Base-by-base conservation (phyloP, 169 alveolate species). In the Pseudocohnilembus persalinus region DNA sequence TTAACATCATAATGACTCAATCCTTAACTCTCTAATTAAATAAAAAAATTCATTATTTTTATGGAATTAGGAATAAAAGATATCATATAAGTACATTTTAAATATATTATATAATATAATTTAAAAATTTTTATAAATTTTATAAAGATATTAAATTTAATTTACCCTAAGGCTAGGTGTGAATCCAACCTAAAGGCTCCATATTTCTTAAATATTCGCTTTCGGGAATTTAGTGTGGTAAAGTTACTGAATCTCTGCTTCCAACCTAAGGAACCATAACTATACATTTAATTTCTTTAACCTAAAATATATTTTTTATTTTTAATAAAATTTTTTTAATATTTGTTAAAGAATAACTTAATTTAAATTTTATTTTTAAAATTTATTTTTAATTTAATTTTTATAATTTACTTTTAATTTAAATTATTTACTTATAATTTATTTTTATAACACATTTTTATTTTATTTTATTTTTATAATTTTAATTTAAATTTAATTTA, bases 231-330 rank as follows among this genome's bases (percentile, higher is more conserved):
- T 93, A 94, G 81, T 94, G 93, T 26, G 99, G 99, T 81, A 98
- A 89, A 27, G 98, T 97, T 1, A 97, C 97, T 78, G 93, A 86
- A 88, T 97, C 96, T 88, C 98, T 99, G 74, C 98, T 97, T 16
- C 99, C 99, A 27, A 97, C 97, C 92, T 99, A 99, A 0, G 99
- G 99, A 28, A 98, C 98, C 92, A 98, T 88, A n/a, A 97, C 99
- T 91, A 98, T 94, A 81, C 99, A 96, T 72, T 95, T 96, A 64
- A 98, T 96, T 91, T 98, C 99, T 91, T 97, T 97, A 72, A 97
- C 98, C 78, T 88, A 87, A 49, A 49, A 49, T 11, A 92, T 77
- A 77, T 11, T 49, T 49, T 49, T 11, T 49, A 11, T 49, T 49
- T 49, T 49, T 49, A 49, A 49, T 49, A 20, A 49, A 11, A 11